These are phyloP conservation scores for Solanum lignicaule DNA, from an alignment of 257 asterid species.

Conservation along the genomic window DNA sequence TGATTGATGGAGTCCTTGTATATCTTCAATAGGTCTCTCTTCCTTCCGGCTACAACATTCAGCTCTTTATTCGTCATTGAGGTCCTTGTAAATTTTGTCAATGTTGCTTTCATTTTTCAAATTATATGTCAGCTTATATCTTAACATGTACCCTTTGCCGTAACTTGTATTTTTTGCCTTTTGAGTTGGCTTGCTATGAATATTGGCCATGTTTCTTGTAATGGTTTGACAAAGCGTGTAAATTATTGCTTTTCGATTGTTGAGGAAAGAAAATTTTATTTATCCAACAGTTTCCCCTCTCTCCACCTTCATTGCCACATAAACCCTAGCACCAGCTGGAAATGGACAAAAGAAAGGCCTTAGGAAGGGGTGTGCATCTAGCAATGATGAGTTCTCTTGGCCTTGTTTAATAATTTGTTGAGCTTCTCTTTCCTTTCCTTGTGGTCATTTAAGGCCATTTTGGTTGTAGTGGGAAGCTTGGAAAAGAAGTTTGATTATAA, in stretches of 20 bases:
- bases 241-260: background rate
- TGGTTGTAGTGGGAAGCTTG: background rate
- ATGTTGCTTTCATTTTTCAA: constrained; percentile 5
- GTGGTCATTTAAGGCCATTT: background rate
- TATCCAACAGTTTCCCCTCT: background rate
- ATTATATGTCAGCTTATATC: background rate
- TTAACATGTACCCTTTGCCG: background rate
- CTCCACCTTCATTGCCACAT: background rate
- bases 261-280: background rate
- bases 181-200: background rate
- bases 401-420: background rate
- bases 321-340: background rate
- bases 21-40: background rate
- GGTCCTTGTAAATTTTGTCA: constrained; percentile 26
- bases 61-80: background rate
- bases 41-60: background rate
- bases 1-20: constrained; percentile 12
- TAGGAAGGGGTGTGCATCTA: background rate
- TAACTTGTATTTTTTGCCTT: background rate
- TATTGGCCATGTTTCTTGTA: background rate
- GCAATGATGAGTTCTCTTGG: background rate
- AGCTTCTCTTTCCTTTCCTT: background rate
- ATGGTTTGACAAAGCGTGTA: background rate
- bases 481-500: background rate
- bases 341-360: background rate